Base-by-base conservation (phyloP, 2,329 filamentous ascomycete genomes). In the Colletotrichum viniferum region DNA sequence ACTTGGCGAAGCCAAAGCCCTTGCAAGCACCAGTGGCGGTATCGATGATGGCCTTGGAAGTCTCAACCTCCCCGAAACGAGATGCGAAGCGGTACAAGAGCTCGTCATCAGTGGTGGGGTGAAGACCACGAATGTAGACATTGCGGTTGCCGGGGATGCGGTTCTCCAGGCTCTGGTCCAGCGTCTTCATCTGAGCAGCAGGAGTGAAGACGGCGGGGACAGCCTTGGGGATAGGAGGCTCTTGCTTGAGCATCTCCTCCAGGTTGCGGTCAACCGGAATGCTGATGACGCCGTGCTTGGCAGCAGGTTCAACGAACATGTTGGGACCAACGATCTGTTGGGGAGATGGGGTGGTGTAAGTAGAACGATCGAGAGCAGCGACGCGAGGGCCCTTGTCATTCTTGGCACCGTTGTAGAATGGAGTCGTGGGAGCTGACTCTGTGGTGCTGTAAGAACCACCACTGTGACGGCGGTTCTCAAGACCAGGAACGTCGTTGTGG, bases 11-110 rank as follows among this genome's bases (percentile, higher is more conserved):
- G 7, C 97, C 97, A 82, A 98, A 99, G 16, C 97, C 97, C 87
- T 99, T 99, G 91, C 97, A 99, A 77, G 96, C 93, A 76, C 96
- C 95, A 64, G 95, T 98, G 79, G 94, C 93, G 68, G 96, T 94
- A 86, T 99, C 97, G 81, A 99, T 98, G 86, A 99, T 99, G 16
- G 97, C 97, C 89, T 99, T 99, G 81, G 96, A 98, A 78, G 96
- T 98, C 86, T 98, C 95, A 73, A 99, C 97, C 76, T 94, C 93
- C 56, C 97, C 97, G 82, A 98, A 99, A 66, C 96, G 94, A 79
- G 92, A 89, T 58, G 96, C 94, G 86, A 97, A 98, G 58, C 90
- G 89, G 80, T 94, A 91, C 21, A 99, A 88, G 82, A 97, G 93
- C 65, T 97, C 94, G 81, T 99, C 97, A 64, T 97, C 97, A 1